Evolutionary conservation across 1,284 basidiomycete species (phyloP), one percentile per base, ranked within the genome.

Genomic region (Xanthoconium separans): DNA sequence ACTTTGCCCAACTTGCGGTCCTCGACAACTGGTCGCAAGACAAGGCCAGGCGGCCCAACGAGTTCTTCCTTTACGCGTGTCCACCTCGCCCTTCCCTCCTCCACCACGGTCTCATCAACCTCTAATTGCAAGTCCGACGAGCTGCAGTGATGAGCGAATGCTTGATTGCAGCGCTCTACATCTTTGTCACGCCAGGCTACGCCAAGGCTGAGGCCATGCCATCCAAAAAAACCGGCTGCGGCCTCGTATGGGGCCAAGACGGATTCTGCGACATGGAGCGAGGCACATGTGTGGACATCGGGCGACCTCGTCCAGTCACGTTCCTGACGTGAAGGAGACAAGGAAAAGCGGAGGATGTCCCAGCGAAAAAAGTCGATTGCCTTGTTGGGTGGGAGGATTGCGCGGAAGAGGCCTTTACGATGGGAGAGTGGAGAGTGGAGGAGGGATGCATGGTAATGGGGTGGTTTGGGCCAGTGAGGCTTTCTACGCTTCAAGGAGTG

Each of bases 401-500:
- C 57, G 18, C 66, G 49, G 29, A 70, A 70, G 44, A 59, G 55
- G 18, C 65, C 64, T 13, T 64, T 70, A 13, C 70, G 58, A 22
- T 36, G 59, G 15, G 69, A 68, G 1, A 70, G 47, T 37, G 66
- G 64, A 0, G 69, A 60, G 12, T 68, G 66, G 43, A 68, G 69
- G 9, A 68, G 18, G 13, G 68, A 55, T 41, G 68, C 58, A 15
- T 68, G 69, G 24, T 71, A 71, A 27, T 71, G 65, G 27, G 66
- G 66, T 12, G 66, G 69, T 12, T 70, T 71, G 43, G 68, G 45
- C 58, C 63, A 59, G 5, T 54, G 58, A 1, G 57, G 40, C 34
- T 58, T 55, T 44, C 60, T 53, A 45, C 55, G 58, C 27, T 54
- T 64, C 22, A 58, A 29, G 27, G 52, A 40, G n/a, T 57, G 63